A percentile compares a stretch with the other conserved stretches of the same genome.
Conservation (phyloP, 345 rosid genomes). For the Hibiscus trionum region DNA sequence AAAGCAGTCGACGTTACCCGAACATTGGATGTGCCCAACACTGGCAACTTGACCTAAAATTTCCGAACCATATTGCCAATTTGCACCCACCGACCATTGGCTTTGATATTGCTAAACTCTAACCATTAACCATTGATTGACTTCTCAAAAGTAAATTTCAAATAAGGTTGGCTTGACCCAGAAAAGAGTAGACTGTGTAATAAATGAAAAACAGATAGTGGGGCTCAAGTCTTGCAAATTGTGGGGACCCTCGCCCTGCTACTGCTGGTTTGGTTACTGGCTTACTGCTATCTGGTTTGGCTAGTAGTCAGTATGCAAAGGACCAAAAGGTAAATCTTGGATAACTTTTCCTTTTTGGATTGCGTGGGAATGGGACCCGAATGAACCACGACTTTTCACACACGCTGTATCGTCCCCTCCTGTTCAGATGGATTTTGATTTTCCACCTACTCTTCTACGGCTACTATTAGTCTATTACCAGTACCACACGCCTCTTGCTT, state of each 20-base stretch:
- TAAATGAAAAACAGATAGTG: background rate
- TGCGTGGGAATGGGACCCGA: constrained; percentile 1
- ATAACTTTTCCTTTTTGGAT: background rate
- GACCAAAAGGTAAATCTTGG: background rate
- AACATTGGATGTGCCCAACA: background rate
- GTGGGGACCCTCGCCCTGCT: background rate
- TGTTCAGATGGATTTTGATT: too few relatives aligned
- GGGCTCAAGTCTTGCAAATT: background rate
- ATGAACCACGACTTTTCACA: too few relatives aligned
- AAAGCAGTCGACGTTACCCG: background rate
- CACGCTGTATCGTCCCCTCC: too few relatives aligned
- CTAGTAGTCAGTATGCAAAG: constrained; percentile 10
- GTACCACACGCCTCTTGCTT: too few relatives aligned
- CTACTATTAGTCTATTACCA: too few relatives aligned
- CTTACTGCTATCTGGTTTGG: background rate
- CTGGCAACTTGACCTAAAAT: background rate
- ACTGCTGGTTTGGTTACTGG: background rate
- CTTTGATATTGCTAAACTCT: background rate
- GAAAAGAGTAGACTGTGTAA: background rate
- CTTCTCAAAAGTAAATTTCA: constrained; percentile 3
- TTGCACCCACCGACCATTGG: background rate
- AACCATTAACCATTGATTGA: background rate
- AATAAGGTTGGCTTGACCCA: constrained; percentile 15
- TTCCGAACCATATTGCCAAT: background rate
- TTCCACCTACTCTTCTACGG: too few relatives aligned